phyloP scores from a whole-genome alignment of 768 basidiomycete genomes.

The Leccinum incarnatum region DNA sequence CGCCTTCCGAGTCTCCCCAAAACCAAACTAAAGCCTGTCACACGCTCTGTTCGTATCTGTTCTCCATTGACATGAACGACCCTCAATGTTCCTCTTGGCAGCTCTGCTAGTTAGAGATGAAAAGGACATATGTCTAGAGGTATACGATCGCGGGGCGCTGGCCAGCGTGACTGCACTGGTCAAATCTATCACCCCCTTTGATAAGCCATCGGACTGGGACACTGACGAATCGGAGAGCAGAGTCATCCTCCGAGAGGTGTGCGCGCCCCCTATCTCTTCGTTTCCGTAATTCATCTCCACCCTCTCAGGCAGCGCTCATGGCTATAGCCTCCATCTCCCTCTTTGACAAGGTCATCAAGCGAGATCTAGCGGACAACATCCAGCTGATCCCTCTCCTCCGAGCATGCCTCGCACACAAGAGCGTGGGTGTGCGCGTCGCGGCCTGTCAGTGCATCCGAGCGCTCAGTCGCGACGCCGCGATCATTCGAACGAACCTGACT shows the following conservation, averaged over 20 bases:
- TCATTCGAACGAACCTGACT: constrained; percentile 79
- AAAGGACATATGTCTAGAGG: constrained; percentile 58
- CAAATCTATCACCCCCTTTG: constrained; percentile 50
- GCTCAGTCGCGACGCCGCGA: constrained; percentile 73
- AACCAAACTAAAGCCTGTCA: constrained; percentile 70
- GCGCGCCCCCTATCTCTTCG: constrained; percentile 5
- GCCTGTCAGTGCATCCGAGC: constrained; percentile 85
- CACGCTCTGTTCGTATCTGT: constrained; percentile 56
- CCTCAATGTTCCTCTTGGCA: constrained; percentile 15
- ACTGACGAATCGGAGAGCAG: constrained; percentile 65
- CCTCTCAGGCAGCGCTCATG: constrained; percentile 63
- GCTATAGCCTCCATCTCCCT: constrained; percentile 71
- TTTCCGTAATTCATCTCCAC: not conserved
- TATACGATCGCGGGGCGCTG: constrained; percentile 69
- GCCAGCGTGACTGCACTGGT: constrained; percentile 51
- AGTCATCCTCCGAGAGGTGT: constrained; percentile 61
- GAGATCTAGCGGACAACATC: constrained; percentile 59
- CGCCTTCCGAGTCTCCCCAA: constrained; percentile 39
- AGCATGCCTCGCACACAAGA: constrained; percentile 53
- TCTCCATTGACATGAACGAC: not conserved
- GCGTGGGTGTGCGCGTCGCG: constrained; percentile 77
- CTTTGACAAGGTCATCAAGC: constrained; percentile 69
- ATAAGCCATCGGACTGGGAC: constrained; percentile 52
- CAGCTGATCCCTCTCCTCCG: constrained; percentile 55
- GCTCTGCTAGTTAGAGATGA: constrained; percentile 75